Evolutionary conservation across 139 green algal species (phyloP), one percentile per base, ranked within the genome.

Genomic region (Auxenochlorella protothecoides): DNA sequence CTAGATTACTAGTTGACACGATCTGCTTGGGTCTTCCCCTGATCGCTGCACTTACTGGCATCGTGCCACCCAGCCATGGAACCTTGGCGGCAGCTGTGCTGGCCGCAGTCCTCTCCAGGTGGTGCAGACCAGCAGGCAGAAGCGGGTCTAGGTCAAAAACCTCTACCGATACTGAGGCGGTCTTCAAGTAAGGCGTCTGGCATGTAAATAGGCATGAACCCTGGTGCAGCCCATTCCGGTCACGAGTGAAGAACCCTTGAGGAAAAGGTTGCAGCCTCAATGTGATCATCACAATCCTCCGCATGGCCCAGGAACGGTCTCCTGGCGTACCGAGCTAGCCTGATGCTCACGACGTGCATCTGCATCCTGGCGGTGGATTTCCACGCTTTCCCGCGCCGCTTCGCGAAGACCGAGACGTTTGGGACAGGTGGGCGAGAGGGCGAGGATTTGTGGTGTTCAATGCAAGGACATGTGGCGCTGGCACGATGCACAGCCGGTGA

Each of bases 351-450:
- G 59, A 97, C 93, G 3, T 90, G 80, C 75, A 71, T 91, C 3
- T 67, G 74, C 57, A 97, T 98, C 68, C 80, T 98, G 61, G 93
- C 85, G 5, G 91, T 98, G 7, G 93, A 98, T 76, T 98, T 97
- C 75, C 72, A 65, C 8, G 83, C 82, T 14, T 95, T 95, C 70
- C 90, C 90, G 0, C 76, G 88, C 4, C 83, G 84, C 5, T 92
- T 87, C 65, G 89, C 85, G 54, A 96, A 96, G 76, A 71, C 85
- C 7, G 85, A 97, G 69, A 69, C 61, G 27, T 91, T 84, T 72
- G 92, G 92, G 60, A 88, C 79, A 59, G 84, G 78, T 67, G 13
- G 61, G 27, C 27, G 27, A 44, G 27, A 44, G 27, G 27, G 27
- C 27, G 27, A 44, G 27, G 27, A 1, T 44, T 44, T 44, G 27